Evolutionary conservation across 2,329 filamentous ascomycete species (phyloP), one percentile per base, ranked within the genome.

Genomic region (Bisporella sp.): DNA sequence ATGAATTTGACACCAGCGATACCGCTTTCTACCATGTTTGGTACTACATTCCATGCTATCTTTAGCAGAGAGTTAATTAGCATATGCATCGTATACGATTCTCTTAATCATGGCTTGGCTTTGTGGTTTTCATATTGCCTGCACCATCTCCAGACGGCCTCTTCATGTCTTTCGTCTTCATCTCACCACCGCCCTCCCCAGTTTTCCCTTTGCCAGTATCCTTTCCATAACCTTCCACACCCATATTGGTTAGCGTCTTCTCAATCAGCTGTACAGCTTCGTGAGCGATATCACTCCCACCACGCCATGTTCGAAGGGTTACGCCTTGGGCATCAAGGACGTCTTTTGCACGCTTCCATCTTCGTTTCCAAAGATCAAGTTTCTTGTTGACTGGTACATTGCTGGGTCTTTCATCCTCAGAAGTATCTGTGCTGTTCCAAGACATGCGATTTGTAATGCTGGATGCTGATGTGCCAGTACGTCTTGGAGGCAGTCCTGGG

Each of bases 291-390:
- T 93, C 88, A 31, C 75, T 72, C 0, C 88, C 88, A 8, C 76
- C 77, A 41, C 85, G 75, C 88, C 88, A 93, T 21, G 78, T 88
- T 55, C 86, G 80, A 35, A 93, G 64, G 56, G 76, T 70, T 1
- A 93, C 84, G 4, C 84, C 84, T 39, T 82, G 71, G 5, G 73
- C 70, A n/a, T 79, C 78, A 7, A 92, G 72, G 39, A 71, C 67
- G 31, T 81, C 71, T 55, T 85, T 81, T 4, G 87, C 87, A 42
- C 79, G 71, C 41, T 76, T 76, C 70, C 87, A 79, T 40, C 88
- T 71, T 50, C 82, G 76, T 54, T 76, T 73, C 88, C 87, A 93
- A 45, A 89, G 62, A 53, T 85, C 83, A 49, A 89, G 72, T 57
- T 87, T 85, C 69, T 85, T 89, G 65, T 81, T 88, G 45, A 58